Evolutionary conservation across 2,329 filamentous ascomycete genomes (phyloP), one percentile per base, ranked within the genome.

Genomic region (Verticillium isaacii): DNA sequence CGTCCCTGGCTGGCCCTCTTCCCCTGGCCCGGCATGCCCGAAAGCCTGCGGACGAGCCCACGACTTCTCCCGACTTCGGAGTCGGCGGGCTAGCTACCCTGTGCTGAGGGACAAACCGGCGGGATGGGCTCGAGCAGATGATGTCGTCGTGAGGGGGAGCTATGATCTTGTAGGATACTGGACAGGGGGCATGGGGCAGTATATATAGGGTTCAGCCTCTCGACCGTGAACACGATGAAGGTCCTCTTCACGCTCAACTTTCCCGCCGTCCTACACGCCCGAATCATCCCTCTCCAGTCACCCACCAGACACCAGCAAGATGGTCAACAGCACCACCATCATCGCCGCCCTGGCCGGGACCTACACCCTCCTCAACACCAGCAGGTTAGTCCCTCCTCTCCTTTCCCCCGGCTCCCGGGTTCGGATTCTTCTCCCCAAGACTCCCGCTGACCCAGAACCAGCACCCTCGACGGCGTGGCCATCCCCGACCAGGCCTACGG

Each of bases 401-500:
- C 12, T 11, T 23, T 2, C 9, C 2, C 19, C 15, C 3, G n/a
- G 29, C 29, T 29, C 29, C 29, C 29, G 29, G 29, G 29, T 29
- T 29, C 29, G 29, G 29, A 29, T 14, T 17, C 14, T 2, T 0
- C 19, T 2, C 1, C 2, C n/a, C 41, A 50, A 29, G 29, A 1
- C 15, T 19, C 5, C 23, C 5, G 14, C 56, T 64, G 11, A 64
- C 37, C 17, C 34, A 0, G 17, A 0, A 25, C 3, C 19, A 64
- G 62, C 2, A 64, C 58, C n/a, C 60, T 58, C 17, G 63, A 68
- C 23, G 66, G 66, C 19, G 62, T 64, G 2, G 55, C 57, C 6
- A 60, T 67, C 15, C 54, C 61, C 2, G 66, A 68, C 59, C 32
- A 59, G 12, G 58, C 61, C n/a, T 68, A 67, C 60, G 66, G 67